phyloP scores from a whole-genome alignment of 768 basidiomycete genomes.

The Dendrothele bispora region DNA sequence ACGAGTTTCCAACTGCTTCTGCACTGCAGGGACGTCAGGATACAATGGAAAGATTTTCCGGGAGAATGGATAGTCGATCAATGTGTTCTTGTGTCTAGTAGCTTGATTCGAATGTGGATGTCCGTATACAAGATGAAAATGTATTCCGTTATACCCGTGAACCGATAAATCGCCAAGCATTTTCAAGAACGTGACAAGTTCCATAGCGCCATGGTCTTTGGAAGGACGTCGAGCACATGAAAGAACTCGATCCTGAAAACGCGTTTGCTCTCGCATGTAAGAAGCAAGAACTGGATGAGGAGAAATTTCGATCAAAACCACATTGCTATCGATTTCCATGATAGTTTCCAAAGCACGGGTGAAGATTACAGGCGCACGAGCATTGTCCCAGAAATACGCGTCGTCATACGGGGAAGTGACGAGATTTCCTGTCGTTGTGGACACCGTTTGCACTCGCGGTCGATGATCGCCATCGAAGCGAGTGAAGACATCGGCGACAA shows the following conservation, averaged over 20 bases:
- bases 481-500: constrained; percentile 30
- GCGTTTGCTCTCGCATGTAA: constrained; percentile 28
- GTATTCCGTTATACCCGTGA: constrained; percentile 28
- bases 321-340: constrained; percentile 8
- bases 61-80: constrained; percentile 36
- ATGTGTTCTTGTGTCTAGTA: too few species aligned
- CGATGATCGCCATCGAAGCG: constrained; percentile 25
- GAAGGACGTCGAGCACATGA: constrained; percentile 27
- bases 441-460: constrained; percentile 34
- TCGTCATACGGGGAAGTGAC: constrained; percentile 22
- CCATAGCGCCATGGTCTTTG: constrained; percentile 14
- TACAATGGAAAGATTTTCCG: constrained; percentile 20
- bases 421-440: constrained; percentile 30
- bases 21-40: constrained; percentile 10
- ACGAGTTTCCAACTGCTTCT: constrained; percentile 18
- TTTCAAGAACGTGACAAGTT: constrained; percentile 22
- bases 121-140: constrained; percentile 30
- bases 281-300: constrained; percentile 39
- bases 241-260: constrained; percentile 15
- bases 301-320: constrained; percentile 35
- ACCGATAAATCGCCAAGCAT: constrained; percentile 26
- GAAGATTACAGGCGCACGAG: constrained; percentile 37
- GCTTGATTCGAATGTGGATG: constrained; percentile 12
- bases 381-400: constrained; percentile 42
- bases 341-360: constrained; percentile 26